Percentiles rank a stretch among this genome's conserved stretches.
phyloP scores from a whole-genome alignment of 805 yeast species.

The Wickerhamiella qilinensis region DNA sequence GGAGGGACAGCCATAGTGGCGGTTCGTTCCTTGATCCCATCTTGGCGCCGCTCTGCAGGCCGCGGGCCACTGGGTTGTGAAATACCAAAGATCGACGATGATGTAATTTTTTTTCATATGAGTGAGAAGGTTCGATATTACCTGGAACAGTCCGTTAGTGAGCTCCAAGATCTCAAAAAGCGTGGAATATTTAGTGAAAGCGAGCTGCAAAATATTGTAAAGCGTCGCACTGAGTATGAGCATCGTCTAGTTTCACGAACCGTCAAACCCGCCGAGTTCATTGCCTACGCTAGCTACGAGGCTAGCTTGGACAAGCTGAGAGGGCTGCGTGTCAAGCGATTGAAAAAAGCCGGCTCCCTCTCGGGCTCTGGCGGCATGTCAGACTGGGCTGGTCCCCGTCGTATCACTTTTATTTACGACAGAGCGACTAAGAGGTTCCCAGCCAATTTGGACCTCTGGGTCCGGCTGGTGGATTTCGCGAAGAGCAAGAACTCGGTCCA shows the following conservation, averaged over 20 bases:
- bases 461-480: constrained; percentile 46
- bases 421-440: constrained; percentile 73
- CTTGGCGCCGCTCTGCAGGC: too few species aligned
- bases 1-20: too few species aligned
- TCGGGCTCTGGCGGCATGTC: constrained; percentile 33
- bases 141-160: constrained; percentile 67
- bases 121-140: constrained; percentile 41
- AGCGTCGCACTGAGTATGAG: constrained; percentile 90
- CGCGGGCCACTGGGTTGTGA: too few species aligned
- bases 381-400: constrained; percentile 74
- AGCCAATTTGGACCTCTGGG: constrained; percentile 63
- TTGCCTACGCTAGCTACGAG: constrained; percentile 70
- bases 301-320: constrained; percentile 63
- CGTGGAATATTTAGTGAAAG: constrained; percentile 68
- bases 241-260: constrained; percentile 78
- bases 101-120: constrained; percentile 20
- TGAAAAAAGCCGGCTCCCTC: constrained; percentile 23
- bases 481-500: constrained; percentile 19
- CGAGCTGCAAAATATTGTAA: constrained; percentile 74
- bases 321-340: constrained; percentile 48
- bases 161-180: constrained; percentile 69
- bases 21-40: too few species aligned
- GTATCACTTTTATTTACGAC: constrained; percentile 69
- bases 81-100: too few species aligned
- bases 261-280: constrained; percentile 57